Conservation (phyloP, 73 alveolate species). For the Blepharisma japonicum region DNA sequence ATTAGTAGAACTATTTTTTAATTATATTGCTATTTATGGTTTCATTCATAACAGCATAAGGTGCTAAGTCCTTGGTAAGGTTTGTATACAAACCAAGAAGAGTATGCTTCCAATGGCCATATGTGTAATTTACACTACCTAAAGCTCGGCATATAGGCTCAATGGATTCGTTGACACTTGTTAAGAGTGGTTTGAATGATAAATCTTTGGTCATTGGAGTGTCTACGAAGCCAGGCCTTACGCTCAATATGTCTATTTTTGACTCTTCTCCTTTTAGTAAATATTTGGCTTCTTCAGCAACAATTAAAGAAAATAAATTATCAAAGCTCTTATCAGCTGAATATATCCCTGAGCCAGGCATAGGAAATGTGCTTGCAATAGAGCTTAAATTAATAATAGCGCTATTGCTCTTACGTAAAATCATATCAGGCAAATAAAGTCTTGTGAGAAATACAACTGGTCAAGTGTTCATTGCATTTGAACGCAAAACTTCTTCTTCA, state of each 20-base stretch:
- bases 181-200: neutral
- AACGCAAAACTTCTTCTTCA: neutral
- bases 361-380: neutral
- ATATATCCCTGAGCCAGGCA: constrained; percentile 29
- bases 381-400: constrained; percentile 32
- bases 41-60: too few species aligned
- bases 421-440: constrained; percentile 8
- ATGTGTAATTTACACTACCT: constrained; percentile 26
- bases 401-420: constrained; percentile 10
- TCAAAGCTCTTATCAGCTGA: constrained; percentile 26
- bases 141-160: neutral
- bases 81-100: neutral
- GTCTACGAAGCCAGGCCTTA: constrained; percentile 20
- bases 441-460: neutral
- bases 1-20: too few species aligned
- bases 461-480: neutral
- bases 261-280: too few species aligned
- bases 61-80: too few species aligned
- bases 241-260: constrained; percentile 27
- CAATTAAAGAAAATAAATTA: constrained; percentile 14
- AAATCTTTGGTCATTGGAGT: constrained; percentile 9
- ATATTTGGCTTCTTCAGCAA: constrained; percentile 29
- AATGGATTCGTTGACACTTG: constrained; percentile 21
- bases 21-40: too few species aligned
- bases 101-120: constrained; percentile 36